Evolutionary conservation across 1,139 yeast genomes (phyloP), one percentile per base, ranked within the genome.

Genomic region (Geotrichum histeridarum): DNA sequence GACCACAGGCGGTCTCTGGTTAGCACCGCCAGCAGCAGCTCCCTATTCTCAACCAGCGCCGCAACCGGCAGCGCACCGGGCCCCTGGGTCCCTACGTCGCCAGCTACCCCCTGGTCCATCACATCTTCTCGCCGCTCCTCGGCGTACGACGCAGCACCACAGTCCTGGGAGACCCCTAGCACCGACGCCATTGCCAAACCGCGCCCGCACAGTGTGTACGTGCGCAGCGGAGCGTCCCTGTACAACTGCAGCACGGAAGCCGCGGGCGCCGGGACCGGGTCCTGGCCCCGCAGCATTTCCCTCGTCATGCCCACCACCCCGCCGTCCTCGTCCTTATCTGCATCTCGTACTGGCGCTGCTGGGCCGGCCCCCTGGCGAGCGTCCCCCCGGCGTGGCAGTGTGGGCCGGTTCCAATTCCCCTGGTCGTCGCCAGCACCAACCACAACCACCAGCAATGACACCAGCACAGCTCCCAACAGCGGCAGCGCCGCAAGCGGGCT

Each of bases 131-230:
- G 39, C 15, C 14, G 39, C 17, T 37, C 39, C 8, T 37, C 39
- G 8, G 17, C 15, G 15, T 37, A 37, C 39, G 39, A 37, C 37
- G 6, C 27, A 5, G 27, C 27, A 3, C 27, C 27, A 5, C 27
- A 22, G 27, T 22, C 5, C 27, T 22, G 27, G 27, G 27, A 22
- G 27, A 22, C 27, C 3, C 27, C 27, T 5, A 5, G 27, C 37
- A n/a, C 38, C 30, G 32, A 22, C 33, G 38, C 48, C 48, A 4
- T 30, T 5, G 7, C 39, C n/a, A 17, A 33, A 42, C 17, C 22
- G 48, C 27, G 27, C 27, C 27, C 27, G 31, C 48, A 45, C 30
- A 30, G 38, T 14, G 48, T 45, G 32, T 45, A 45, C 41, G 48
- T 45, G 11, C 48, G 48, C n/a, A 33, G 32, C 18, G 48, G 48